Conservation (phyloP, 495 filamentous ascomycete genomes). For the Hypoxylon lienhwacheense region DNA sequence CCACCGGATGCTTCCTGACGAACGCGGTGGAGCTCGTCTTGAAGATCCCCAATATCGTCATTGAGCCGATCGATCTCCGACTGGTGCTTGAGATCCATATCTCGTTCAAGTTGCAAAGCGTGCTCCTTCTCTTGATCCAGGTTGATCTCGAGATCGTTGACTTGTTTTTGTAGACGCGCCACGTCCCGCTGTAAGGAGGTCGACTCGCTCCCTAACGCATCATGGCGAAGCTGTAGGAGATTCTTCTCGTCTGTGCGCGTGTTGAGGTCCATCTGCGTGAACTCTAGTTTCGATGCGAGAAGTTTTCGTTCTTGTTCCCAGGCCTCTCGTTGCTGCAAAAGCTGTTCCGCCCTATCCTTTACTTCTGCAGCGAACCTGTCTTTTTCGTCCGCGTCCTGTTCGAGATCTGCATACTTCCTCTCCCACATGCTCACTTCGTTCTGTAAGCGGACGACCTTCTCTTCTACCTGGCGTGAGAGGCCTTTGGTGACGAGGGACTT, state of each 20-base stretch:
- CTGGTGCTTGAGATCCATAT: slow-evolving; percentile 50
- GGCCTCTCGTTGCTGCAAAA: slow-evolving; percentile 47
- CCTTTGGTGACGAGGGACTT: slow-evolving; percentile 77
- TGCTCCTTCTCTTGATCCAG: slow-evolving; percentile 62
- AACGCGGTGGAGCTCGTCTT: slow-evolving; percentile 46
- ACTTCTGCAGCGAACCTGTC: slow-evolving; percentile 49
- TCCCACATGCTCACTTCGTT: slow-evolving; percentile 62
- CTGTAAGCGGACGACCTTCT: slow-evolving; percentile 66
- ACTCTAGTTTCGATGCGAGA: slow-evolving; percentile 53
- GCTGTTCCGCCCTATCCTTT: slow-evolving; percentile 42
- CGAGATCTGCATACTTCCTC: slow-evolving; percentile 56
- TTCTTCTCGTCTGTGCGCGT: slow-evolving; percentile 65
- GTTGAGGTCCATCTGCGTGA: slow-evolving; percentile 58
- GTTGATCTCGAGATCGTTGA: slow-evolving; percentile 60
- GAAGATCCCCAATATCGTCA: slow-evolving; percentile 35
- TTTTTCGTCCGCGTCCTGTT: slow-evolving; percentile 45
- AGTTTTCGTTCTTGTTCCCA: slow-evolving; percentile 46
- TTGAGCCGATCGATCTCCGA: slow-evolving; percentile 50
- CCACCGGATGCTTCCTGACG: slow-evolving; percentile 45
- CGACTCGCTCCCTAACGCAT: slow-evolving; percentile 65
- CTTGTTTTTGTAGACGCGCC: slow-evolving; percentile 51
- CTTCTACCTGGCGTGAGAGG: slow-evolving; percentile 74
- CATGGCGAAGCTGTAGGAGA: slow-evolving; percentile 65
- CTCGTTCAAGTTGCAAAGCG: slow-evolving; percentile 59
- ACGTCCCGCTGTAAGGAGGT: slow-evolving; percentile 63